A percentile compares a stretch with the other conserved stretches of the same genome.
These are phyloP conservation scores for Filosporella fistucella DNA, from an alignment of 495 filamentous ascomycete genomes.

Conservation along the genomic window DNA sequence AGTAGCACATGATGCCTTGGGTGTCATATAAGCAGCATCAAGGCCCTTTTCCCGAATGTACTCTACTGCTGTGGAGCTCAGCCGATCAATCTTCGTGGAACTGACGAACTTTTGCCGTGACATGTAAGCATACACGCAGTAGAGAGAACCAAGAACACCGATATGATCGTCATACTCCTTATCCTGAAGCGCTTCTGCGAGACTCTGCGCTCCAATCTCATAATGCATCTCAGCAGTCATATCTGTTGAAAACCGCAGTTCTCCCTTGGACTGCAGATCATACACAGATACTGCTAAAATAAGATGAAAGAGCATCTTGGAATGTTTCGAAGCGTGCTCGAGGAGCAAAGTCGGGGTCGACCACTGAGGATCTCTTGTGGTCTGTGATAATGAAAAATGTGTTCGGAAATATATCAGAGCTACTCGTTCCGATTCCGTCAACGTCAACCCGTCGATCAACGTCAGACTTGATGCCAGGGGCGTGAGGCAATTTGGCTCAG, in stretches of 20 bases:
- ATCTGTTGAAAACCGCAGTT: background rate
- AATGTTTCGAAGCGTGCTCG: background rate
- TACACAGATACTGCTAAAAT: background rate
- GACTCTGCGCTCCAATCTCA: background rate
- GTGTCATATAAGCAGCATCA: background rate
- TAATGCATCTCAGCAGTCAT: background rate
- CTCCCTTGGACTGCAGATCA: background rate
- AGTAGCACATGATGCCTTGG: background rate
- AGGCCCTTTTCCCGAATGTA: background rate
- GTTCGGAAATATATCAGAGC: background rate
- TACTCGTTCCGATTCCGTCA: background rate
- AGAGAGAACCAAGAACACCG: background rate
- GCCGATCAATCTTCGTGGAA: background rate
- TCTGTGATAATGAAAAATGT: background rate
- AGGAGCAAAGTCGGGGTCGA: background rate
- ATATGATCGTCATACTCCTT: background rate
- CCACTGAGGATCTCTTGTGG: constrained; percentile 1
- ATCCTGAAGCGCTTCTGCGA: background rate
- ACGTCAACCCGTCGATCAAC: background rate
- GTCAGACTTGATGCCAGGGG: background rate
- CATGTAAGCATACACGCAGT: constrained; percentile 2
- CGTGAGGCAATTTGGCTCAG: background rate
- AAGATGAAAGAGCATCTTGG: background rate
- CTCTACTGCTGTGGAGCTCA: background rate
- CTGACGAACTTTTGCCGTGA: background rate